Evolutionary conservation across 805 yeast species (phyloP).

Genomic region (Saccharomycopsis fermentans): DNA sequence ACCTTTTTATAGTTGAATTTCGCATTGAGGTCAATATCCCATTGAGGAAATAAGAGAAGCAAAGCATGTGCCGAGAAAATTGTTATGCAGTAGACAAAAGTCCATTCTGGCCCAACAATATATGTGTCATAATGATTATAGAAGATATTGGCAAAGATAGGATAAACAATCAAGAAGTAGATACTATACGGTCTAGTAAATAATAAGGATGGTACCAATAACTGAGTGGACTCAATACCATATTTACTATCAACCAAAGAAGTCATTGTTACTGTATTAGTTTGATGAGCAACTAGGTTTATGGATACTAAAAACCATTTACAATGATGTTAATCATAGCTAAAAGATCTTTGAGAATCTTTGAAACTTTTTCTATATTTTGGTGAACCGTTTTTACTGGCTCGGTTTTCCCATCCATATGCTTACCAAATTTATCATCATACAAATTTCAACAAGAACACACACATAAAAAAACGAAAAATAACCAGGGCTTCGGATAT

Average conservation of each 20-base stretch:
- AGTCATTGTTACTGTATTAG: background rate
- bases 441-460: too few relatives aligned
- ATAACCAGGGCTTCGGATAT: too few relatives aligned
- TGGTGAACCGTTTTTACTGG: background rate
- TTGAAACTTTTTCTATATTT: background rate
- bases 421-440: too few relatives aligned
- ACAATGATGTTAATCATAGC: too few relatives aligned
- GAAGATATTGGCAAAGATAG: constrained; percentile 15
- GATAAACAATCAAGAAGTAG: constrained; percentile 14
- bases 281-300: background rate
- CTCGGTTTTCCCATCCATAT: background rate
- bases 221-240: constrained; percentile 15
- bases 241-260: constrained; percentile 5
- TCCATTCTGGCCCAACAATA: constrained; percentile 91
- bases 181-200: constrained; percentile 10
- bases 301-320: too few relatives aligned
- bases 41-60: constrained; percentile 83
- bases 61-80: constrained; percentile 64
- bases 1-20: constrained; percentile 58
- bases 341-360: background rate
- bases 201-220: constrained; percentile 11
- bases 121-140: constrained; percentile 52
- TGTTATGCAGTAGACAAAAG: constrained; percentile 74
- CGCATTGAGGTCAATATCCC: constrained; percentile 70
- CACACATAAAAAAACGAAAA: too few relatives aligned